phyloP scores from a whole-genome alignment of 2,329 filamentous ascomycete species.

The Xylariomycetidae sp. region DNA sequence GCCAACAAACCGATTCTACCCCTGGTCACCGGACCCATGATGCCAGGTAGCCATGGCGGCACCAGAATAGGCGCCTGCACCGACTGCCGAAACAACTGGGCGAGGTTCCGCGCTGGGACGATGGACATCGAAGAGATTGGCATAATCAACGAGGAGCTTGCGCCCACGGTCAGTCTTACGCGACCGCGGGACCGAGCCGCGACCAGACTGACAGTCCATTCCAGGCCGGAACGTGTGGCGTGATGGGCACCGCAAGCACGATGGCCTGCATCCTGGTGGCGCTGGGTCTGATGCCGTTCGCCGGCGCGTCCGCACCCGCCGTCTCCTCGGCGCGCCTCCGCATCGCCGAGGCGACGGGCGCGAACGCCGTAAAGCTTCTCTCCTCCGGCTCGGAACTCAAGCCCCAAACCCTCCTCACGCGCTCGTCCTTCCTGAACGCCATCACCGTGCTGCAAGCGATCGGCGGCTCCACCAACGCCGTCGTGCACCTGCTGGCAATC shows the following conservation, averaged over 20 bases:
- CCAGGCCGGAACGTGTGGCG: constrained; percentile 71
- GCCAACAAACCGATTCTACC: constrained; percentile 67
- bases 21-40: constrained; percentile 67
- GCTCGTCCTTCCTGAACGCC: constrained; percentile 75
- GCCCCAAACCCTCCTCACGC: constrained; percentile 65
- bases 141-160: constrained; percentile 65
- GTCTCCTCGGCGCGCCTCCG: constrained; percentile 73
- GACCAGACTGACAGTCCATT: constrained; percentile 1
- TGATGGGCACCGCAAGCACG: constrained; percentile 89
- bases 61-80: constrained; percentile 65
- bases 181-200: background rate
- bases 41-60: constrained; percentile 62
- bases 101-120: constrained; percentile 56
- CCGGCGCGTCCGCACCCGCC: constrained; percentile 72
- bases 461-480: constrained; percentile 78
- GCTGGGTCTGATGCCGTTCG: constrained; percentile 73
- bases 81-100: constrained; percentile 71
- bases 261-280: constrained; percentile 82
- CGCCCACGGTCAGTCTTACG: constrained; percentile 53
- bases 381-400: constrained; percentile 57
- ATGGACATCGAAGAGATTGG: constrained; percentile 68
- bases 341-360: constrained; percentile 68
- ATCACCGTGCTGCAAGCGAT: constrained; percentile 81
- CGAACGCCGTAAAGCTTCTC: constrained; percentile 61
- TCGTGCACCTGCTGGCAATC: constrained; percentile 83